These are phyloP conservation scores for Nakazawaea ernobii DNA, from an alignment of 805 yeast genomes.

Conservation along the genomic window DNA sequence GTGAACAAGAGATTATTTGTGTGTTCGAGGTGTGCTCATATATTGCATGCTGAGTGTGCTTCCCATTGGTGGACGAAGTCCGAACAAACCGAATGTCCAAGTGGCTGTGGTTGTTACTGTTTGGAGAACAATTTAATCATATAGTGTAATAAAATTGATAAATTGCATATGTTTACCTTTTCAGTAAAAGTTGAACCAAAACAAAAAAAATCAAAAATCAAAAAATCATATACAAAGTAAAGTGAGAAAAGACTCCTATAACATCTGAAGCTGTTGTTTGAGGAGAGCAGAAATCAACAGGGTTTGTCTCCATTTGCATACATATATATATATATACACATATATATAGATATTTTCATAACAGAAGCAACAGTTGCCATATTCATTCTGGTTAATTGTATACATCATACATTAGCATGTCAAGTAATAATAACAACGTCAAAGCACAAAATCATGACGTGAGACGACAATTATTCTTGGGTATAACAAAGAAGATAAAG, in stretches of 20 bases:
- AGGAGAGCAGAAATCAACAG: too few relatives aligned
- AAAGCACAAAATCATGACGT: slow-evolving; percentile 23
- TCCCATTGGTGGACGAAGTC: slow-evolving; percentile 65
- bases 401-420: not conserved
- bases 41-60: slow-evolving; percentile 76
- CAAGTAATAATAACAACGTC: not conserved
- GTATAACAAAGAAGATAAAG: slow-evolving; percentile 23
- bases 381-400: not conserved
- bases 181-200: not conserved
- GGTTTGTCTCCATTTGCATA: too few relatives aligned
- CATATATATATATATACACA: too few relatives aligned
- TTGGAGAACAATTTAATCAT: slow-evolving; percentile 18
- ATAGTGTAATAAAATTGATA: not conserved
- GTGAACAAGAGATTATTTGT: slow-evolving; percentile 56
- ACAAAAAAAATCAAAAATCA: not conserved
- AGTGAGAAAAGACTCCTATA: too few relatives aligned
- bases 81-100: slow-evolving; percentile 55
- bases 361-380: too few relatives aligned
- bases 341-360: too few relatives aligned
- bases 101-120: slow-evolving; percentile 84
- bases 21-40: slow-evolving; percentile 74
- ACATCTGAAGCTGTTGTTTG: too few relatives aligned
- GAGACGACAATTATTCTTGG: slow-evolving; percentile 27
- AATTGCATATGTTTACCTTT: too few relatives aligned
- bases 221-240: too few relatives aligned